A percentile compares a stretch with the other conserved stretches of the same genome.
Conservation (phyloP, 176 grass and related monocot species). For the Alloteropsis semialata region DNA sequence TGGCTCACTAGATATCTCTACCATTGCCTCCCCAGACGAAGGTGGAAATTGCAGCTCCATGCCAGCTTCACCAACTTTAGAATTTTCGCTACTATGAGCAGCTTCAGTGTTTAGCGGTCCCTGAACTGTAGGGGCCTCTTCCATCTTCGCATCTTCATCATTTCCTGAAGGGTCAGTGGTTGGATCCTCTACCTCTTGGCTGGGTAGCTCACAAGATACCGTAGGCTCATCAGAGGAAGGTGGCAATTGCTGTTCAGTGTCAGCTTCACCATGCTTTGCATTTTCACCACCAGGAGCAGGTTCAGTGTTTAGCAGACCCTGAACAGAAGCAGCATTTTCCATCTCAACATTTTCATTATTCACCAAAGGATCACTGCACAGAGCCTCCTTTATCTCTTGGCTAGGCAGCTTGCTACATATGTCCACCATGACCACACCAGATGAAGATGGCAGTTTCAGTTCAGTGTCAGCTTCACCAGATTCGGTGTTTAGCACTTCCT, state of each 20-base stretch:
- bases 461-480: not conserved
- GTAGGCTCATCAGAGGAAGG: not conserved
- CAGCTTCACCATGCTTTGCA: not conserved
- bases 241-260: not conserved
- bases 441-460: not conserved
- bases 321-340: not conserved
- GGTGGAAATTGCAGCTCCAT: not conserved
- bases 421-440: not conserved
- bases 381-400: slow-evolving; percentile 2
- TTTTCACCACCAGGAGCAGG: slow-evolving; percentile 3
- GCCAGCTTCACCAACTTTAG: not conserved
- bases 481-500: not conserved
- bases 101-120: not conserved
- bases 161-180: not conserved
- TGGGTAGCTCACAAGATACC: not conserved
- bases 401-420: not conserved
- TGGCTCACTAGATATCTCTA: not conserved
- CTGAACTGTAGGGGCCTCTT: not conserved
- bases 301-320: not conserved
- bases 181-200: not conserved
- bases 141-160: not conserved
- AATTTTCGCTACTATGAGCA: not conserved
- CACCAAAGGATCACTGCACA: not conserved
- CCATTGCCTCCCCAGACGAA: not conserved
- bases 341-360: not conserved